Base-by-base conservation (phyloP, 768 basidiomycete genomes). In the Tulasnella sp. region DNA sequence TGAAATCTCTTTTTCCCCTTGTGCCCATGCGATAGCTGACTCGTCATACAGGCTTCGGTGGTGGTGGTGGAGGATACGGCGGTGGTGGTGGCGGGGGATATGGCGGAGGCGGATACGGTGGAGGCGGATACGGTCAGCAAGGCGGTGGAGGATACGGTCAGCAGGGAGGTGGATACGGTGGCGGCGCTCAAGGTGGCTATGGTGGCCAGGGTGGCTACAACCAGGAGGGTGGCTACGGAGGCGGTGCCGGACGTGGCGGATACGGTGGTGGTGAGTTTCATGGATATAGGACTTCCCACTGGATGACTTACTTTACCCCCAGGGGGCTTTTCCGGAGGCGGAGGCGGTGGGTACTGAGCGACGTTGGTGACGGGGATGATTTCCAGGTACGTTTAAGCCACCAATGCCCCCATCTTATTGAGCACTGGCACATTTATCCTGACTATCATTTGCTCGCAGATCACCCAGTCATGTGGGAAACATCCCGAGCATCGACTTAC, bases 81-180 rank as follows among this genome's bases (percentile, higher is more conserved):
- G 34, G 29, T 42, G 19, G 2, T 53, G 51, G 49, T 54, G 46
- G 52, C 8, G 31, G 60, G 59, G 61, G 41, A 61, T 64, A 54
- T 67, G 67, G 68, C 49, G 65, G 63, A 27, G 59, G 64, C 31
- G 60, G 66, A 51, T 66, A 65, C 60, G 65, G 66, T 48, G 70
- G 70, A 46, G 71, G 65, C 7, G 69, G 58, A 52, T 44, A 53
- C 41, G 25, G 27, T 42, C 1, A n/a, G 11, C 15, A 21, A 29
- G 34, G 17, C 25, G 49, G 60, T 25, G 25, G 11, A 59, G 70
- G 72, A 38, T 66, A 68, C 60, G 68, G n/a, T n/a, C n/a, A n/a
- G n/a, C n/a, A n/a, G 65, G 72, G 50, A 69, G 70, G 21, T 70
- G 73, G n/a, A n/a, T n/a, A n/a, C 49, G 68, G 66, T 46, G 62